Conservation (phyloP, 1,284 basidiomycete genomes). For the Cutaneotrichosporon dermatis region DNA sequence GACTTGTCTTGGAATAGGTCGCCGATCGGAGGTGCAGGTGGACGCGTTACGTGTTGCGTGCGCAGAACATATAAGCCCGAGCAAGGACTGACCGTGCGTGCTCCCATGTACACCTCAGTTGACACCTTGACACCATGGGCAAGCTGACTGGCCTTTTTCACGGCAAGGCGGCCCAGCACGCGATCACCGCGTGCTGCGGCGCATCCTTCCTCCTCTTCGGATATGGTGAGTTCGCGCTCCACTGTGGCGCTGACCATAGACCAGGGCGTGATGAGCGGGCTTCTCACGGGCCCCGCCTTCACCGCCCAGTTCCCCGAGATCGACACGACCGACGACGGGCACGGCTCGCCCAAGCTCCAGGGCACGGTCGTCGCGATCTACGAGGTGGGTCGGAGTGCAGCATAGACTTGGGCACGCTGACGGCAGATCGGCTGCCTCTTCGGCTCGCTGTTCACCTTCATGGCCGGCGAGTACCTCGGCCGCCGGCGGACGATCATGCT, state of each 20-base stretch:
- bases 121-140: neutral
- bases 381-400: too few relatives aligned
- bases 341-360: constrained; percentile 28
- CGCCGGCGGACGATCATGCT: constrained; percentile 16
- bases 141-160: neutral
- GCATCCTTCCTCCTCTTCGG: constrained; percentile 28
- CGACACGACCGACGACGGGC: constrained; percentile 14
- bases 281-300: constrained; percentile 33
- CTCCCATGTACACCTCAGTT: too few relatives aligned
- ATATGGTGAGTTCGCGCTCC: constrained; percentile 30
- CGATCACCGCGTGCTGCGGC: constrained; percentile 4
- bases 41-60: too few relatives aligned
- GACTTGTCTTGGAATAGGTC: too few relatives aligned
- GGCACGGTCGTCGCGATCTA: constrained; percentile 29
- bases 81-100: too few relatives aligned
- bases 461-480: constrained; percentile 3
- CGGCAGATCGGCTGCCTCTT: constrained; percentile 1
- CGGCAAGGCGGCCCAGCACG: neutral
- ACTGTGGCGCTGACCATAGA: too few relatives aligned
- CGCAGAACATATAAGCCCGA: too few relatives aligned
- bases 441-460: constrained; percentile 5
- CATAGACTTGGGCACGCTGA: too few relatives aligned
- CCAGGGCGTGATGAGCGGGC: constrained; percentile 49
- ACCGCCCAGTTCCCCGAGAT: constrained; percentile 20
- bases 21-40: too few relatives aligned